phyloP scores from a whole-genome alignment of 148 eudicot species.

The Persicaria tinctoria region DNA sequence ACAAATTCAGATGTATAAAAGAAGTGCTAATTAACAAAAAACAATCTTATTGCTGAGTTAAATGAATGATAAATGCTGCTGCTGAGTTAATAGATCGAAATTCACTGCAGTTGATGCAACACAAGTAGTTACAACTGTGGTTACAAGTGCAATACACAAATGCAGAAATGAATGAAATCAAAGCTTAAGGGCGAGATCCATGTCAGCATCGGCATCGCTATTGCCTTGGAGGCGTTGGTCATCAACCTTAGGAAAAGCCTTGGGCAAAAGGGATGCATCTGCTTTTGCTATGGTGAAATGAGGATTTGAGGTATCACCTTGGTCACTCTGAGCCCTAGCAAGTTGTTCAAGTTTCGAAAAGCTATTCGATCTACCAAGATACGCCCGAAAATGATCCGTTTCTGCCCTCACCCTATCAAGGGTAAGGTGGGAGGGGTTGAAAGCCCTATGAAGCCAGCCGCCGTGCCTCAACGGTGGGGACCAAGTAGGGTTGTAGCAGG shows the following conservation, averaged over 20 bases:
- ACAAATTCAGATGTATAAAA: too few species aligned
- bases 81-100: background rate
- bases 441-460: slow-evolving; percentile 6
- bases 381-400: background rate
- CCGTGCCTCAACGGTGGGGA: slow-evolving; percentile 1
- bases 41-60: too few species aligned
- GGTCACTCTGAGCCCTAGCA: background rate
- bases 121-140: background rate
- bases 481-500: background rate
- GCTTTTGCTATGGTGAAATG: background rate
- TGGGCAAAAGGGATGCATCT: background rate
- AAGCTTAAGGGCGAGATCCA: slow-evolving; percentile 24
- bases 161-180: background rate
- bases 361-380: background rate
- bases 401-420: background rate
- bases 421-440: background rate
- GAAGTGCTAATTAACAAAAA: too few species aligned
- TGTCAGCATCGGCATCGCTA: background rate
- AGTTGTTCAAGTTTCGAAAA: background rate
- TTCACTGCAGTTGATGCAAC: background rate
- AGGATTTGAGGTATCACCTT: background rate
- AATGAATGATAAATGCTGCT: background rate
- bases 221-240: too few species aligned
- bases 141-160: background rate
- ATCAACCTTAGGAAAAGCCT: background rate